Conservation (phyloP, 169 alveolate species). For the Eimeria falciformis region DNA sequence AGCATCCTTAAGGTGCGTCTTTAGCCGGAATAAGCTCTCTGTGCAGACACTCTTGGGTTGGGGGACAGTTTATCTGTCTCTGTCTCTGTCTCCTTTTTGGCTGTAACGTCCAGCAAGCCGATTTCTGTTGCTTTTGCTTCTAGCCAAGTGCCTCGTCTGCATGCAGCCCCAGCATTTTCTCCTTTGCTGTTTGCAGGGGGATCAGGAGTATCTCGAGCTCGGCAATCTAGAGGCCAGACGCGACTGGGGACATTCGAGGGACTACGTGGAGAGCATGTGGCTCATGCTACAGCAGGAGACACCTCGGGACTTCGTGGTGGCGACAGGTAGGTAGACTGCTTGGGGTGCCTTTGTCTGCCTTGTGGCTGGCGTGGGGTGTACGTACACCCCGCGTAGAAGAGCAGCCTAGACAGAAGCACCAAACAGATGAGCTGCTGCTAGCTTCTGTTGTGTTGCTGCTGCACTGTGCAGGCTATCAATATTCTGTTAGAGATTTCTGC, state of each 20-base stretch:
- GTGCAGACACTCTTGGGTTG: constrained; percentile 14
- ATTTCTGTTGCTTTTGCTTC: background rate
- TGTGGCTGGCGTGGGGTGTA: no score
- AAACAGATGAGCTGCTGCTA: background rate
- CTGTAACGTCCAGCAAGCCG: background rate
- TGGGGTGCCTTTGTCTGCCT: no score
- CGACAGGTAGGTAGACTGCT: constrained; percentile 73
- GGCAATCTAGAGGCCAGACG: constrained; percentile 87
- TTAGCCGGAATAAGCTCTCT: background rate
- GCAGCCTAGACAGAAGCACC: no score
- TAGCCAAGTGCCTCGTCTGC: background rate
- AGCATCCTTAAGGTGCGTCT: constrained; percentile 75
- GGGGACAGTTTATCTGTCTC: background rate
- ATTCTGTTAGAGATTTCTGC: constrained; percentile 77
- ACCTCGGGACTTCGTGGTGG: constrained; percentile 85
- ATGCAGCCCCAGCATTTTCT: background rate
- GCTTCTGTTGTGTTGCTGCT: no score
- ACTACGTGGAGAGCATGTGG: constrained; percentile 88
- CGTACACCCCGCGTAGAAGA: no score
- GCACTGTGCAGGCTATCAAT: constrained; percentile 62
- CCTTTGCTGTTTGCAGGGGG: constrained; percentile 53
- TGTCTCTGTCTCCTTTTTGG: background rate
- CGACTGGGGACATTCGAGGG: constrained; percentile 91
- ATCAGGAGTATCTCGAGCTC: constrained; percentile 33
- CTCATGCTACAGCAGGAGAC: constrained; percentile 84